These are phyloP conservation scores for Flagelloscypha sp. DNA, from an alignment of 768 basidiomycete species.

Conservation along the genomic window DNA sequence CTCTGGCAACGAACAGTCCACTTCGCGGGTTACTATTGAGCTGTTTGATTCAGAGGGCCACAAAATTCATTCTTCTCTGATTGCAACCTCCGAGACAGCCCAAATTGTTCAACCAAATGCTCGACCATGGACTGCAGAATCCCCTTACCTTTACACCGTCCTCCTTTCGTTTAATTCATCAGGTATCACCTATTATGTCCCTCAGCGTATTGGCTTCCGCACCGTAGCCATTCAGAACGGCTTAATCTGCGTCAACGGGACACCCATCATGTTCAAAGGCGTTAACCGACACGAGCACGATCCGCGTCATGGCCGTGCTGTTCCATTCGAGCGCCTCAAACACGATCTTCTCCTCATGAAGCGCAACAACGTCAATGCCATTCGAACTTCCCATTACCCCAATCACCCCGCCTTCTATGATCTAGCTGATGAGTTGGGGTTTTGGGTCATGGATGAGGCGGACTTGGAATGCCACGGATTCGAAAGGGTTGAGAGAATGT, in stretches of 20 bases:
- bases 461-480: slow-evolving; percentile 9
- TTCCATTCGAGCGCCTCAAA: slow-evolving; percentile 6
- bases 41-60: slow-evolving; percentile 5
- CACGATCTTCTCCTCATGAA: slow-evolving; percentile 8
- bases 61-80: too few relatives aligned
- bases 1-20: too few relatives aligned
- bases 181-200: too few relatives aligned
- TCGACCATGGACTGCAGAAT: slow-evolving; percentile 8
- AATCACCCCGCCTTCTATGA: slow-evolving; percentile 7
- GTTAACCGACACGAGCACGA: slow-evolving; percentile 10
- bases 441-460: slow-evolving; percentile 10
- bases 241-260: slow-evolving; percentile 6
- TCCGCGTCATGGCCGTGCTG: slow-evolving; percentile 4
- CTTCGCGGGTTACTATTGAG: not conserved
- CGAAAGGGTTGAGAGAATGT: slow-evolving; percentile 5
- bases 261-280: slow-evolving; percentile 6
- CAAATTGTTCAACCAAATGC: too few relatives aligned
- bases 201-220: slow-evolving; percentile 8
- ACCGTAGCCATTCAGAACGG: not conserved
- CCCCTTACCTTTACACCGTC: slow-evolving; percentile 6
- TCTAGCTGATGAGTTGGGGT: slow-evolving; percentile 8
- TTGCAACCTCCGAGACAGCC: too few relatives aligned
- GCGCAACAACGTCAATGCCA: slow-evolving; percentile 7
- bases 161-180: slow-evolving; percentile 3
- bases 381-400: slow-evolving; percentile 8